phyloP scores from a whole-genome alignment of 768 basidiomycete genomes.

The Lactarius sanguifluus region DNA sequence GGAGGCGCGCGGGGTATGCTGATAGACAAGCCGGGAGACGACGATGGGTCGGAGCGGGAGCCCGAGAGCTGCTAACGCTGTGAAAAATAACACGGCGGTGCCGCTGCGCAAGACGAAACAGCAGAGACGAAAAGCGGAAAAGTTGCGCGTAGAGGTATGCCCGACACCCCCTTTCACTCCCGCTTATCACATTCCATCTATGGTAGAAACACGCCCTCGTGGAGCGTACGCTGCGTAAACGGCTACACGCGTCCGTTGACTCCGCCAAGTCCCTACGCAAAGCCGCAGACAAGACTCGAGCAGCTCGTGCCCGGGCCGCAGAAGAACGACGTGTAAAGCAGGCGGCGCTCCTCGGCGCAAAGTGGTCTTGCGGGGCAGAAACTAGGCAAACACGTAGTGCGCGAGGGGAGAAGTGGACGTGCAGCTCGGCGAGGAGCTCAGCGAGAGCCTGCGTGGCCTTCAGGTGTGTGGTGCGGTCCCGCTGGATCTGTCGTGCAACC shows the following conservation, averaged over 20 bases:
- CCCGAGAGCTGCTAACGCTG: constrained; percentile 34
- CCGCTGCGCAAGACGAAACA: constrained; percentile 57
- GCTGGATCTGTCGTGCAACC: background rate
- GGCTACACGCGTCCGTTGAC: constrained; percentile 57
- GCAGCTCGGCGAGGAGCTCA: constrained; percentile 87
- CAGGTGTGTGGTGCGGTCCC: constrained; percentile 54
- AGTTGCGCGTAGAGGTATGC: constrained; percentile 62
- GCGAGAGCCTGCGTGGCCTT: constrained; percentile 76
- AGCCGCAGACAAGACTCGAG: constrained; percentile 38
- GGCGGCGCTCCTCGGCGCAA: constrained; percentile 52
- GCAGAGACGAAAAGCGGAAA: constrained; percentile 68
- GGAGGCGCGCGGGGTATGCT: constrained; percentile 63
- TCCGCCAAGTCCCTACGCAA: constrained; percentile 54
- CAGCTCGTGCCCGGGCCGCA: constrained; percentile 41
- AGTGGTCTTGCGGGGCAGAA: constrained; percentile 69
- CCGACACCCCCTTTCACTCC: background rate
- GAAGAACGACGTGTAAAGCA: constrained; percentile 44
- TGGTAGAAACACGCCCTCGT: constrained; percentile 62
- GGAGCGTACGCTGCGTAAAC: constrained; percentile 59
- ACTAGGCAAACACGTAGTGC: constrained; percentile 79
- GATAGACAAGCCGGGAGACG: constrained; percentile 49
- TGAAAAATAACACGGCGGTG: constrained; percentile 39
- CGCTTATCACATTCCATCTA: background rate
- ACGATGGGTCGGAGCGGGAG: constrained; percentile 25
- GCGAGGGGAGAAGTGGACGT: constrained; percentile 70